Conservation (phyloP, 495 filamentous ascomycete species). For the Antarctomyces pellizariae region DNA sequence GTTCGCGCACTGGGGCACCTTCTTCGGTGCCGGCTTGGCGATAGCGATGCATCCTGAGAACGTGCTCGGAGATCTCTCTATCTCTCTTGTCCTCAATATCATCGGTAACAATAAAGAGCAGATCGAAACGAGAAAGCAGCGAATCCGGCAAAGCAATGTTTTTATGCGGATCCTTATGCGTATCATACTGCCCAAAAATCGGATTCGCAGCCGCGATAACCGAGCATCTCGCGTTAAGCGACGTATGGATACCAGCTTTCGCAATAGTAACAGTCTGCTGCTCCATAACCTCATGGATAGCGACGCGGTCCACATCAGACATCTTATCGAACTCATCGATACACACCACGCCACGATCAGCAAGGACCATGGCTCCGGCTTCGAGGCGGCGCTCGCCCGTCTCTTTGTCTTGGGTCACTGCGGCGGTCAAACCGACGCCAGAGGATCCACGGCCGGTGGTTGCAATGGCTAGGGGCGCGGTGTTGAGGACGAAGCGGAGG, state of each 20-base stretch:
- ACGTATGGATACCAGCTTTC: constrained; percentile 96
- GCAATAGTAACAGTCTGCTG: constrained; percentile 98
- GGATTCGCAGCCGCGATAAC: constrained; percentile 95
- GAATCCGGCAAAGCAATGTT: constrained; percentile 98
- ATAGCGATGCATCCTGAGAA: constrained; percentile 93
- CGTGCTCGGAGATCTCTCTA: constrained; percentile 83
- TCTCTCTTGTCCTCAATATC: constrained; percentile 89
- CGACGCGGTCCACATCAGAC: constrained; percentile 93
- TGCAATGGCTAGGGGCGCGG: constrained; percentile 86
- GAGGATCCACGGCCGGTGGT: constrained; percentile 95
- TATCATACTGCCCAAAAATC: constrained; percentile 95
- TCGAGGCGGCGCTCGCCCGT: constrained; percentile 88
- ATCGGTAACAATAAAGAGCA: constrained; percentile 93
- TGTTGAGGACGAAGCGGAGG: constrained; percentile 92
- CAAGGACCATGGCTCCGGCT: constrained; percentile 97
- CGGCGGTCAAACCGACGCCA: constrained; percentile 92
- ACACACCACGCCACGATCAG: constrained; percentile 89
- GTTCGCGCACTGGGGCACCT: constrained; percentile 83
- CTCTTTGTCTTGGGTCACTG: constrained; percentile 91
- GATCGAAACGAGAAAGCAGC: constrained; percentile 93
- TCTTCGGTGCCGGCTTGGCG: constrained; percentile 87
- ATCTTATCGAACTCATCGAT: constrained; percentile 99
- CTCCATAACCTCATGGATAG: constrained; percentile 99
- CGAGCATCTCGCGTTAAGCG: constrained; percentile 88
- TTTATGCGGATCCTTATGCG: constrained; percentile 93